Percentiles rank a stretch among this genome's conserved stretches.
phyloP scores from a whole-genome alignment of 2,329 filamentous ascomycete species.

The Ophiostoma quercus region DNA sequence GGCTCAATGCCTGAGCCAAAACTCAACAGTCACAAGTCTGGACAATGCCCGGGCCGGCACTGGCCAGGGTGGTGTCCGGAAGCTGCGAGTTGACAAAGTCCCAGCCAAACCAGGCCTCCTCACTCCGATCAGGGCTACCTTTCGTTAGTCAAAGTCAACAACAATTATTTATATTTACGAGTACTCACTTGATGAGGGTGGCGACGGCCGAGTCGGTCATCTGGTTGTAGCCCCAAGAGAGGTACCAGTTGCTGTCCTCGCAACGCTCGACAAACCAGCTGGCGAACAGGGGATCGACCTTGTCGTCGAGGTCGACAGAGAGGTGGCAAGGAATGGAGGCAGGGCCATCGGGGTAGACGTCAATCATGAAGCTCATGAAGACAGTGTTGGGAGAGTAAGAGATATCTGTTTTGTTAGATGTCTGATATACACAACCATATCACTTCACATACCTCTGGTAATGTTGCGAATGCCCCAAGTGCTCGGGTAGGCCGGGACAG shows the following conservation, averaged over 20 bases:
- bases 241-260: constrained; percentile 29
- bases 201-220: constrained; percentile 32
- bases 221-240: constrained; percentile 35
- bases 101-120: constrained; percentile 29
- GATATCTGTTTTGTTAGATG: constrained; percentile 17
- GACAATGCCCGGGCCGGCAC: constrained; percentile 24
- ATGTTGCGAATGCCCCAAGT: constrained; percentile 22
- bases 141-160: background rate
- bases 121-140: constrained; percentile 23
- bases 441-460: constrained; percentile 14
- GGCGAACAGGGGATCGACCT: constrained; percentile 25
- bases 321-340: constrained; percentile 27
- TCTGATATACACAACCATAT: background rate
- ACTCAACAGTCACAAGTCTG: constrained; percentile 23
- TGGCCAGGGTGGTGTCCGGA: constrained; percentile 16
- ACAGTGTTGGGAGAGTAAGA: constrained; percentile 24
- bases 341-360: constrained; percentile 22
- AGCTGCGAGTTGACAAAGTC: constrained; percentile 26
- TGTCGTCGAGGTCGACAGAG: constrained; percentile 20
- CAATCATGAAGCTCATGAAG: constrained; percentile 24
- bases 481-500: constrained; percentile 17
- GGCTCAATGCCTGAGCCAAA: too few relatives aligned
- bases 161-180: background rate
- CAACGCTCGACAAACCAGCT: constrained; percentile 32
- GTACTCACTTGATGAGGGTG: constrained; percentile 33